Evolutionary conservation across 176 grass and related monocot species (phyloP), one percentile per base, ranked within the genome.

Genomic region (Cocos nucifera): DNA sequence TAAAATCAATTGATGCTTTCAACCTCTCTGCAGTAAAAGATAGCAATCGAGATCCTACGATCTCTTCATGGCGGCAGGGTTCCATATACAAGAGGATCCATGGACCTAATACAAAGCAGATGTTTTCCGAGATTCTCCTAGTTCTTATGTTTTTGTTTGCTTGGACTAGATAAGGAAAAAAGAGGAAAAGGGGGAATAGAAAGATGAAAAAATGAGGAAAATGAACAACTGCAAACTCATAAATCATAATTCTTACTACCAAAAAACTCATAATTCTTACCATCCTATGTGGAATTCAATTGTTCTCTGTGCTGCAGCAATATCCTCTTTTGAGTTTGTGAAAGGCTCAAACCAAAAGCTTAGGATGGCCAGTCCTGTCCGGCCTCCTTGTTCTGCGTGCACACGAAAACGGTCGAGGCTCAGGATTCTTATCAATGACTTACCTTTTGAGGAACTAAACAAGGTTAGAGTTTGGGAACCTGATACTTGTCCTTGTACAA

Each of bases 271-370:
- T 30, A 56, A 26, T 14, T 65, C 83, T 59, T 44, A 89, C 90
- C 82, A 89, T 73, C 90, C 86, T 27, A 89, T 61, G n/a, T 86
- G 86, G 53, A 95, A 95, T 35, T 89, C 86, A 10, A 86, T 75
- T 62, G 80, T 83, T 77, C 86, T 81, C 20, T 7, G 53, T 21
- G 82, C 79, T 16, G 90, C 86, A 23, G 74, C 79, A 73, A 71
- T 76, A 17, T 89, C 90, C 22, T 69, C 15, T 1, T 73, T 4
- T 3, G 64, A 56, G 20, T 57, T 14, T 5, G 71, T 86, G 29
- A 49, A 57, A 32, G 82, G 74, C 67, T 95, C 86, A 44, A 63
- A 77, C 90, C 90, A 89, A 69, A 73, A 71, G 0, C 76, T 82
- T 3, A 95, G 48, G 18, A 95, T 59, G 16, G 90, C 81, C 18